Conservation (phyloP, 2,329 filamentous ascomycete species). For the Aspergillus aculeatus region DNA sequence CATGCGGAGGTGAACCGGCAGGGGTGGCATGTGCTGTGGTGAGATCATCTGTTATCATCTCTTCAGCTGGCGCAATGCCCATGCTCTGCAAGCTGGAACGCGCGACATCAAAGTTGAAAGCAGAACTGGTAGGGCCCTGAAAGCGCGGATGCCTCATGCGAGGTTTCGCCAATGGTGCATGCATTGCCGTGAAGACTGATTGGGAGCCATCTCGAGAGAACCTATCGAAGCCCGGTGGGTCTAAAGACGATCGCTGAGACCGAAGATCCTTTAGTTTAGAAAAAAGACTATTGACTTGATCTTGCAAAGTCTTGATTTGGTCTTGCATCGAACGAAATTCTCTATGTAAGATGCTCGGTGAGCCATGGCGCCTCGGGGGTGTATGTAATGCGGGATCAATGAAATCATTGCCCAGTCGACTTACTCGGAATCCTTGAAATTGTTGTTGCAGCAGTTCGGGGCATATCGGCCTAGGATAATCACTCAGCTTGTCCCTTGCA, state of each 20-base stretch:
- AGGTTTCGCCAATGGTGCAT: slow-evolving; percentile 45
- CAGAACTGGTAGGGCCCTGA: slow-evolving; percentile 79
- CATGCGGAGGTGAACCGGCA: slow-evolving; percentile 42
- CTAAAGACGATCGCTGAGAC: slow-evolving; percentile 38
- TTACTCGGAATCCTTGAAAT: slow-evolving; percentile 83
- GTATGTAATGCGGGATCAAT: not conserved
- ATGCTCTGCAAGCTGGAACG: slow-evolving; percentile 85
- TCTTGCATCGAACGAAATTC: slow-evolving; percentile 81
- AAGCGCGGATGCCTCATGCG: slow-evolving; percentile 65
- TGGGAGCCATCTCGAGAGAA: slow-evolving; percentile 43
- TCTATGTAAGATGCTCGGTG: slow-evolving; percentile 29
- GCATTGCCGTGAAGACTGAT: slow-evolving; percentile 36
- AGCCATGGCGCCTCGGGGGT: slow-evolving; percentile 1
- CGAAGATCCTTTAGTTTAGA: slow-evolving; percentile 69
- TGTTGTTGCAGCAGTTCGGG: slow-evolving; percentile 68
- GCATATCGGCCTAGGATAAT: slow-evolving; percentile 54
- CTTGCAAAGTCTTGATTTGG: slow-evolving; percentile 73
- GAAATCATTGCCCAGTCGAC: slow-evolving; percentile 18
- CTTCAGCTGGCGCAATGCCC: slow-evolving; percentile 69
- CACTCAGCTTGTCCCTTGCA: not conserved
- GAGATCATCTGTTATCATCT: slow-evolving; percentile 60
- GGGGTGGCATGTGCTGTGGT: slow-evolving; percentile 56
- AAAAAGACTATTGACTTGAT: slow-evolving; percentile 78
- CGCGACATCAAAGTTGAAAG: slow-evolving; percentile 82
- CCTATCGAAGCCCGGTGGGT: slow-evolving; percentile 34